Percentiles rank a stretch among this genome's conserved stretches.
phyloP scores from a whole-genome alignment of 106 monocot species.

The Xerophyta viscosa region DNA sequence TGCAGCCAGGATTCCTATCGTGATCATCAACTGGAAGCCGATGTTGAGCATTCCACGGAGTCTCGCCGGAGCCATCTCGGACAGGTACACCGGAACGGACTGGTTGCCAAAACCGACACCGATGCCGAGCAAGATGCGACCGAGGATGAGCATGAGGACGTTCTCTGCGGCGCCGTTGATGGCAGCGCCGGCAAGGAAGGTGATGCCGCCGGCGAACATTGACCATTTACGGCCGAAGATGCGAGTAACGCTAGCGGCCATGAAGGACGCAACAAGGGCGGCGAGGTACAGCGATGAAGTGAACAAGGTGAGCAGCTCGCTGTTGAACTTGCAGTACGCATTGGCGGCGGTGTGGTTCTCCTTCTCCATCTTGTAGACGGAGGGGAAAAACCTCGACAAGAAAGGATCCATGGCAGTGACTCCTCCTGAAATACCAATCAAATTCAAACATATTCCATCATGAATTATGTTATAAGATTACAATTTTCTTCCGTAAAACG shows the following conservation, averaged over 20 bases:
- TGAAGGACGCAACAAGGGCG: slow-evolving; percentile 39
- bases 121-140: slow-evolving; percentile 3
- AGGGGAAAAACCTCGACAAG: slow-evolving; percentile 4
- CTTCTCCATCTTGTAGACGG: background rate
- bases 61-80: background rate
- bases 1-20: background rate
- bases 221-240: slow-evolving; percentile 52
- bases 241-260: slow-evolving; percentile 41
- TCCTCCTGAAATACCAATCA: background rate
- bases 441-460: too few relatives aligned
- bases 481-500: too few relatives aligned
- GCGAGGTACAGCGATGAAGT: slow-evolving; percentile 8
- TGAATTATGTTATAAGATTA: too few relatives aligned
- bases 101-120: slow-evolving; percentile 1
- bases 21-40: slow-evolving; percentile 2
- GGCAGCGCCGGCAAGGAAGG: background rate
- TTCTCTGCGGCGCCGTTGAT: slow-evolving; percentile 1
- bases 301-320: slow-evolving; percentile 3
- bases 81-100: slow-evolving; percentile 4
- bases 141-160: slow-evolving; percentile 1
- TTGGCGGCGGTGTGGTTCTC: background rate
- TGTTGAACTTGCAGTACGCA: slow-evolving; percentile 8
- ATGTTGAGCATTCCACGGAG: slow-evolving; percentile 3
- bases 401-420: slow-evolving; percentile 5
- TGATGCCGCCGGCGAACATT: slow-evolving; percentile 30